Conservation (phyloP, 306 rosid genomes). For the Dryas drummondii region DNA sequence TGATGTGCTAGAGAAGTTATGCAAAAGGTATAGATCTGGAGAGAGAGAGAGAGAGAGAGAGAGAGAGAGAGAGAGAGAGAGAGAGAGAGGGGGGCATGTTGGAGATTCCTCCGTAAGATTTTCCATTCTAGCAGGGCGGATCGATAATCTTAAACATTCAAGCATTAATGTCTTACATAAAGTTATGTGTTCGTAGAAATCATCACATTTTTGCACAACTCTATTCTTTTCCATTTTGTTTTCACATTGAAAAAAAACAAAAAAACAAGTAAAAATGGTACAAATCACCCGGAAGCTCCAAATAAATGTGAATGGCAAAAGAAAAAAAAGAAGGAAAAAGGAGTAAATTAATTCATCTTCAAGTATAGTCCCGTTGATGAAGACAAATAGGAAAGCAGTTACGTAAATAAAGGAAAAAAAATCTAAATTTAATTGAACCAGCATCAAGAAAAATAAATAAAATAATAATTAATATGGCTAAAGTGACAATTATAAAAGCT, state of each 20-base stretch:
- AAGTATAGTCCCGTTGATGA: slow-evolving; percentile 6
- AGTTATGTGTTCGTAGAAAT: neutral
- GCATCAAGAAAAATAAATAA: neutral
- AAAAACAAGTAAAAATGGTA: slow-evolving; percentile 3
- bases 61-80: neutral
- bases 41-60: neutral
- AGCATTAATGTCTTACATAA: neutral
- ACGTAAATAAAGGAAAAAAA: neutral
- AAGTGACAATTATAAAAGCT: neutral
- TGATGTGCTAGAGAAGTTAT: neutral
- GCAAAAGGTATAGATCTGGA: slow-evolving; percentile 4
- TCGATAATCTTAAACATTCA: neutral
- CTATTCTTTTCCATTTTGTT: slow-evolving; percentile 1
- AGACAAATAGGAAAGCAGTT: neutral
- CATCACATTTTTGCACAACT: neutral
- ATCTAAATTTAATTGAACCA: neutral
- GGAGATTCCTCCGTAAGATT: neutral
- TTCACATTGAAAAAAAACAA: slow-evolving; percentile 19
- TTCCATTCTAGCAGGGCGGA: neutral
- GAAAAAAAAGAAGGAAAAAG: slow-evolving; percentile 1
- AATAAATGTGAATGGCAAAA: neutral
- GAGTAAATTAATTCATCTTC: slow-evolving; percentile 8
- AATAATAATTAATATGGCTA: neutral
- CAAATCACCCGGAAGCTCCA: slow-evolving; percentile 23
- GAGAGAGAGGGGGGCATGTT: too few species aligned